phyloP scores from a whole-genome alignment of 1,284 basidiomycete species.

The Ganoderma sp. region DNA sequence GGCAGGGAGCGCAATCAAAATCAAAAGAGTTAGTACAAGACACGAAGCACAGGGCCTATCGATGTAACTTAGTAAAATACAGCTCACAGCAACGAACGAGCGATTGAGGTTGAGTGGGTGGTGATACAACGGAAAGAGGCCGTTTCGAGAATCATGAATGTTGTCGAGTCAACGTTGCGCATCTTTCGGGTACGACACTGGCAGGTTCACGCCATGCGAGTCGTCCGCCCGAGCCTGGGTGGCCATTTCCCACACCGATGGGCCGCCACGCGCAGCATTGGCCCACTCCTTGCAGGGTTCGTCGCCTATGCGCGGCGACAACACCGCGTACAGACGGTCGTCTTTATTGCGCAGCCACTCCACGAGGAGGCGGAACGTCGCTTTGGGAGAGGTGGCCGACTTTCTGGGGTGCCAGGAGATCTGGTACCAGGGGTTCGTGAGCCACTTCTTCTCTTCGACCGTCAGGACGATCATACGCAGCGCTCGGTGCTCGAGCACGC shows the following conservation, averaged over 20 bases:
- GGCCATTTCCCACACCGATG: slow-evolving; percentile 35
- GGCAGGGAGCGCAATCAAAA: neutral
- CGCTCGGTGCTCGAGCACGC: slow-evolving; percentile 27
- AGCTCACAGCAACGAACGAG: neutral
- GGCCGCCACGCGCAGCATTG: slow-evolving; percentile 29
- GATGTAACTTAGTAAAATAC: neutral
- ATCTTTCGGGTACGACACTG: slow-evolving; percentile 23
- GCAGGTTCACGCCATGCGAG: slow-evolving; percentile 28
- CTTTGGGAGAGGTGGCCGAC: slow-evolving; percentile 28
- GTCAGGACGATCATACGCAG: slow-evolving; percentile 38
- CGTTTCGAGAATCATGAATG: neutral
- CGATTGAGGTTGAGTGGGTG: neutral
- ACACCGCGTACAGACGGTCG: slow-evolving; percentile 31
- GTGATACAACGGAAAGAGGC: neutral
- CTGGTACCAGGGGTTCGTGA: slow-evolving; percentile 34
- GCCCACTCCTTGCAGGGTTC: slow-evolving; percentile 35
- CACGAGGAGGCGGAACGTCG: slow-evolving; percentile 32
- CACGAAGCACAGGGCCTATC: neutral
- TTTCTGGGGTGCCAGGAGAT: slow-evolving; percentile 26
- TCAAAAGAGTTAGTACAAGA: neutral
- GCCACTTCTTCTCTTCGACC: slow-evolving; percentile 34
- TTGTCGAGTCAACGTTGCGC: slow-evolving; percentile 8
- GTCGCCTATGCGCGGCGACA: slow-evolving; percentile 31
- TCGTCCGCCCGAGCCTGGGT: slow-evolving; percentile 23
- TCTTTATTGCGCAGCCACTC: slow-evolving; percentile 31